These are phyloP conservation scores for Diplotaxis tenuifolia DNA, from an alignment of 345 rosid species.

Conservation along the genomic window DNA sequence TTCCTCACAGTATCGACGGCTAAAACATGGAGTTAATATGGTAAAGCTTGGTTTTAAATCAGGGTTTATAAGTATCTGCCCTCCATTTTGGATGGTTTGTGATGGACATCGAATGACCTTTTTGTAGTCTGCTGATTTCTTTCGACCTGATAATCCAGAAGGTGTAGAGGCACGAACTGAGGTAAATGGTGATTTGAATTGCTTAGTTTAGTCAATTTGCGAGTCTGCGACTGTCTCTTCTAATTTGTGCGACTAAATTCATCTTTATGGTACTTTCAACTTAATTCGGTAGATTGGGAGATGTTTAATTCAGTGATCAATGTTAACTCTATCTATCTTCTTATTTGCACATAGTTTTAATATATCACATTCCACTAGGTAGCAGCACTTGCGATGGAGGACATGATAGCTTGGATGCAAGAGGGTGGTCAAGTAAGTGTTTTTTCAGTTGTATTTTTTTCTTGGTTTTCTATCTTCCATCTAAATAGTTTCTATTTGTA, in stretches of 20 bases:
- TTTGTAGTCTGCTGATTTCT: constrained; percentile 93
- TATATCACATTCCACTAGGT: constrained; percentile 87
- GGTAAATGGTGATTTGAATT: constrained; percentile 46
- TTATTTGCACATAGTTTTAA: constrained; percentile 75
- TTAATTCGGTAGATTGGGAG: constrained; percentile 22
- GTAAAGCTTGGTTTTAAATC: constrained; percentile 39
- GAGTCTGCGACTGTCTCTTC: constrained; percentile 2
- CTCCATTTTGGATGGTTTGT: constrained; percentile 17
- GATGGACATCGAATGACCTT: constrained; percentile 25
- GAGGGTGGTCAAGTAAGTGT: constrained; percentile 96
- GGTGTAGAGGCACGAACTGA: constrained; percentile 98
- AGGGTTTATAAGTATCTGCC: neutral
- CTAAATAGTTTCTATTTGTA: constrained; percentile 37
- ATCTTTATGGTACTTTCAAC: constrained; percentile 5
- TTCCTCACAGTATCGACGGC: constrained; percentile 90
- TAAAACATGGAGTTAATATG: constrained; percentile 90
- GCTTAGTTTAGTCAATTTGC: constrained; percentile 7
- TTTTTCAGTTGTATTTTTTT: constrained; percentile 1
- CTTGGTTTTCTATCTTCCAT: constrained; percentile 21
- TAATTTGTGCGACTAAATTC: constrained; percentile 2
- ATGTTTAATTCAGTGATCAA: constrained; percentile 35
- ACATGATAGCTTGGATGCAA: constrained; percentile 99
- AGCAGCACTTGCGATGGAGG: constrained; percentile 99
- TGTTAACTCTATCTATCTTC: constrained; percentile 46
- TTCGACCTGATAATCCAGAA: constrained; percentile 94